A percentile compares a stretch with the other conserved stretches of the same genome.
These are phyloP conservation scores for Yamadazyma diddensiae DNA, from an alignment of 1,139 yeast species.

Conservation along the genomic window DNA sequence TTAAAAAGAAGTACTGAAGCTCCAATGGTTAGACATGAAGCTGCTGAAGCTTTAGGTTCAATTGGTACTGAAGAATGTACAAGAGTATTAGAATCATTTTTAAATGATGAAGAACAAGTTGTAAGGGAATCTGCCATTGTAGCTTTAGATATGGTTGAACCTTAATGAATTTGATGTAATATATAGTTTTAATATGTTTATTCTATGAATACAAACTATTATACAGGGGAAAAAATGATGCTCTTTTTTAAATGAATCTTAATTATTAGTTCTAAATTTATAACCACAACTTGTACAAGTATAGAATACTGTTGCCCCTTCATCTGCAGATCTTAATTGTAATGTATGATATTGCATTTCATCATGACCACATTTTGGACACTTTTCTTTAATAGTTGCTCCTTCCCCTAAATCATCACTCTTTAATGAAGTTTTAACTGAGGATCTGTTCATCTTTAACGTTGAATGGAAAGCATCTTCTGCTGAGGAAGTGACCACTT, in stretches of 20 bases:
- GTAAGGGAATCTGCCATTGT: constrained; percentile 96
- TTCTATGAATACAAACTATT: constrained; percentile 6
- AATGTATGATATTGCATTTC: constrained; percentile 97
- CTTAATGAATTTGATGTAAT: constrained; percentile 49
- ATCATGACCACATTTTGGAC: constrained; percentile 97
- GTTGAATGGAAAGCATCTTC: constrained; percentile 92
- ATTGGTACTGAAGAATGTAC: constrained; percentile 96
- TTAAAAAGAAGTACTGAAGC: constrained; percentile 77
- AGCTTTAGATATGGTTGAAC: constrained; percentile 97
- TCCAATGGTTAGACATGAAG: constrained; percentile 99
- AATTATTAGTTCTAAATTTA: constrained; percentile 90
- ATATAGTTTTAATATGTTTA: constrained; percentile 2
- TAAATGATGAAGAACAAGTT: constrained; percentile 80
- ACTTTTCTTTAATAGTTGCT: constrained; percentile 92
- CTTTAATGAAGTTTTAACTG: constrained; percentile 80
- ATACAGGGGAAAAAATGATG: background rate
- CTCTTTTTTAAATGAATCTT: constrained; percentile 1
- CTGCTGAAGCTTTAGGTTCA: constrained; percentile 97
- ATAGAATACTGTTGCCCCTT: constrained; percentile 95
- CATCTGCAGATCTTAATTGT: constrained; percentile 97
- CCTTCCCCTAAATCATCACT: constrained; percentile 86
- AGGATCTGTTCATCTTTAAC: constrained; percentile 75
- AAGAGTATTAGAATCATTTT: constrained; percentile 77
- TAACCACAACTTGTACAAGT: constrained; percentile 93
- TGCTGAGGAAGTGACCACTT: constrained; percentile 82